Evolutionary conservation across 306 rosid species (phyloP).

Genomic region (Canavalia ensiformis): DNA sequence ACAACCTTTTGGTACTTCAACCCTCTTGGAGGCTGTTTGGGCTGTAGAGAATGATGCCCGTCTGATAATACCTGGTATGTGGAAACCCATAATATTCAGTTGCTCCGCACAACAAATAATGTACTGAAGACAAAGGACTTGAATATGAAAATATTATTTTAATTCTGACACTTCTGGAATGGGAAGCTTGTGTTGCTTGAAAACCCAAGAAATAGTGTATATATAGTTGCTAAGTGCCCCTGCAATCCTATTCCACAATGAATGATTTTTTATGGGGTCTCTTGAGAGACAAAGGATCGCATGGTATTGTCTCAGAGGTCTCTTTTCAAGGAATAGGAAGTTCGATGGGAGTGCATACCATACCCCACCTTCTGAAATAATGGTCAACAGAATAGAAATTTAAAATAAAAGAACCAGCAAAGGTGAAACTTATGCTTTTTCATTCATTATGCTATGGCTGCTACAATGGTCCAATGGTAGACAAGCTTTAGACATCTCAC

Average conservation of each 20-base stretch:
- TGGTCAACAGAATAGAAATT: slow-evolving; percentile 29
- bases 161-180: neutral
- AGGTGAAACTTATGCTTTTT: slow-evolving; percentile 15
- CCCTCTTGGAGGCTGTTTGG: slow-evolving; percentile 8
- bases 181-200: slow-evolving; percentile 26
- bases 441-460: neutral
- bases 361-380: slow-evolving; percentile 8
- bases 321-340: slow-evolving; percentile 29
- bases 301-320: slow-evolving; percentile 44
- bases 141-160: slow-evolving; percentile 3
- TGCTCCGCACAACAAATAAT: neutral
- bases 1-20: slow-evolving; percentile 55
- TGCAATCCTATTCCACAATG: neutral
- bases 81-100: slow-evolving; percentile 49
- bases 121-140: slow-evolving; percentile 13
- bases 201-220: slow-evolving; percentile 28
- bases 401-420: slow-evolving; percentile 4
- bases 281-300: slow-evolving; percentile 25
- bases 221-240: slow-evolving; percentile 32
- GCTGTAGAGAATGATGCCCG: slow-evolving; percentile 7
- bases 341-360: neutral
- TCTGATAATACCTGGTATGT: slow-evolving; percentile 23
- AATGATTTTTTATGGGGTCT: slow-evolving; percentile 15
- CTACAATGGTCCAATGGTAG: slow-evolving; percentile 32
- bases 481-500: slow-evolving; percentile 42